Base-by-base conservation (phyloP, 108 stramenopile genomes). In the Skeletonema grethae region DNA sequence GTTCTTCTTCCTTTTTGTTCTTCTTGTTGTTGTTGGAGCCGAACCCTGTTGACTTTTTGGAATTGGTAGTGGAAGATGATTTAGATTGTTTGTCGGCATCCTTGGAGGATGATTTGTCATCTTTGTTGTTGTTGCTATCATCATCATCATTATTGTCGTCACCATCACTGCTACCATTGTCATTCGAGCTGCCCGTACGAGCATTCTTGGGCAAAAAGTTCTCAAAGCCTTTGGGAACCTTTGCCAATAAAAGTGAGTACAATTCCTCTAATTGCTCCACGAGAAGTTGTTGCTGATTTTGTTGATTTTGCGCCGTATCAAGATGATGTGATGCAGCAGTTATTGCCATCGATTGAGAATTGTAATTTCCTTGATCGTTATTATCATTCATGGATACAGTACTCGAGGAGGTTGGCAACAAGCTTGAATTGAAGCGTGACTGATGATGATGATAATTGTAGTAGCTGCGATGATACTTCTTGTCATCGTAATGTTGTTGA, bases 211-310 rank as follows among this genome's bases (percentile, higher is more conserved):
- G 93, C 65, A 88, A 84, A 66, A 94, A 94, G 61, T 94, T 88
- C 73, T 94, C 90, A 76, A 94, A 94, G 35, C 93, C 93, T 70
- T 86, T 89, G 13, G 90, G 90, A 15, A 91, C 70, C 59, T 86
- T 82, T 45, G 85, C 61, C 58, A 58, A 32, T 4, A 76, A 57
- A 61, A 73, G 61, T 9, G 81, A 57, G 38, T 57, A 59, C 41
- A 65, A 36, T 31, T 65, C 72, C 15, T 73, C 64, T 25, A 65
- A 18, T 58, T n/a, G 34, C 16, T 72, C 65, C 41, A 53, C 31
- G 11, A 65, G 0, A 10, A 46, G 65, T 65, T 65, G 64, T 10
- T 46, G 20, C 20, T 28, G 25, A 28, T 28, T 28, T 28, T 48
- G 46, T 20, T 53, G 48, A 20, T 50, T 11, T 7, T 50, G 39